Conservation (phyloP, 345 rosid species). For the Aquilaria sinensis region DNA sequence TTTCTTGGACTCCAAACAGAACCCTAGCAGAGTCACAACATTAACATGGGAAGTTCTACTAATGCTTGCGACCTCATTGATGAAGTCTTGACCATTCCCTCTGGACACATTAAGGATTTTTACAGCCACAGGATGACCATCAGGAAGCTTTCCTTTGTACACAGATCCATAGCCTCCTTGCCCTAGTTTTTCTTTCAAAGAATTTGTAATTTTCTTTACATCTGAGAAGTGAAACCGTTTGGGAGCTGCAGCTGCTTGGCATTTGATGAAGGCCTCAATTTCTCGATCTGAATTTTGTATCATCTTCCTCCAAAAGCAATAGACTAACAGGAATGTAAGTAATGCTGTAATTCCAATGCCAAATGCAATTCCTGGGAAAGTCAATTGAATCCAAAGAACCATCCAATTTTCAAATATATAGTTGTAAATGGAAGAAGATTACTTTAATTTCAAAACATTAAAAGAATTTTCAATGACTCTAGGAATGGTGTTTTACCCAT, state of each 20-base stretch:
- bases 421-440: no score
- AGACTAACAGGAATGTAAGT: no score
- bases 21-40: slow-evolving; percentile 16
- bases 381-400: no score
- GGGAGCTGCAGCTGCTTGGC: slow-evolving; percentile 9
- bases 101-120: slow-evolving; percentile 9
- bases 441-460: no score
- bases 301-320: not conserved
- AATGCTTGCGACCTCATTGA: slow-evolving; percentile 15
- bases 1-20: slow-evolving; percentile 4
- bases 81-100: slow-evolving; percentile 17
- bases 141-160: slow-evolving; percentile 12
- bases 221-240: slow-evolving; percentile 11
- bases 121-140: slow-evolving; percentile 17
- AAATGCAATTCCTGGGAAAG: no score
- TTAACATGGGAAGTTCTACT: slow-evolving; percentile 15
- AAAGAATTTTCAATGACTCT: no score
- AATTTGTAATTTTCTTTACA: slow-evolving; percentile 14
- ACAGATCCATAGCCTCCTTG: slow-evolving; percentile 20
- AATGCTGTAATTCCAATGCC: no score
- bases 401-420: no score
- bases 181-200: slow-evolving; percentile 13
- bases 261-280: slow-evolving; percentile 8
- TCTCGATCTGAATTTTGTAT: not conserved
- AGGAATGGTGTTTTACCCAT: no score